Conservation (phyloP, 2,329 filamentous ascomycete species). For the Penicillium sp. region DNA sequence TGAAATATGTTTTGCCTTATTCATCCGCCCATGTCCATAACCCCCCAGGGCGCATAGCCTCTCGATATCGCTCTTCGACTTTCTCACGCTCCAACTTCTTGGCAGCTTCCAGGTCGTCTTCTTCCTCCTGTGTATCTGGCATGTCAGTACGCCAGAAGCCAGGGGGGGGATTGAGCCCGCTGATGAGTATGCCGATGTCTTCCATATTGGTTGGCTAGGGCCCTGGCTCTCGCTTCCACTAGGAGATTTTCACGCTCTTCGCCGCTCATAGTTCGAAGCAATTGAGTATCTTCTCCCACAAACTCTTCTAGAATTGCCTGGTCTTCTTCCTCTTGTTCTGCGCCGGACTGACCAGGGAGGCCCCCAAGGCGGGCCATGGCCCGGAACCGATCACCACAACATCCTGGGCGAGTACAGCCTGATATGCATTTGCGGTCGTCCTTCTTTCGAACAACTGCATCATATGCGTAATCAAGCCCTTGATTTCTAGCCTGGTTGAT, state of each 20-base stretch:
- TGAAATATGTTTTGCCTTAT: slow-evolving; percentile 31
- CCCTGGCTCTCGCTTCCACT: slow-evolving; percentile 70
- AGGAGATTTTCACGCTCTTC: slow-evolving; percentile 66
- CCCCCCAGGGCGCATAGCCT: slow-evolving; percentile 75
- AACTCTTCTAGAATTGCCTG: slow-evolving; percentile 51
- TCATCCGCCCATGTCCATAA: slow-evolving; percentile 83
- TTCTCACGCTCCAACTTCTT: slow-evolving; percentile 61
- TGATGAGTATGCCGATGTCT: slow-evolving; percentile 74
- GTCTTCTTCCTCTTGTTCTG: slow-evolving; percentile 22
- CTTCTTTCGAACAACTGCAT: slow-evolving; percentile 69
- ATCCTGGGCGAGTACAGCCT: slow-evolving; percentile 71
- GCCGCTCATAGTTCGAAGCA: slow-evolving; percentile 50
- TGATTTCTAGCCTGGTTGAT: slow-evolving; percentile 72
- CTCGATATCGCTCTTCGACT: slow-evolving; percentile 71
- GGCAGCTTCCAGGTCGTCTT: slow-evolving; percentile 64
- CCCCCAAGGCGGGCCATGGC: slow-evolving; percentile 55
- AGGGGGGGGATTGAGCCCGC: slow-evolving; percentile 68
- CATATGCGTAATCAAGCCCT: slow-evolving; percentile 69
- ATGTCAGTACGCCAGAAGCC: slow-evolving; percentile 92
- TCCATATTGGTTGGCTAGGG: slow-evolving; percentile 71
- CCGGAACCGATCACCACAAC: slow-evolving; percentile 71
- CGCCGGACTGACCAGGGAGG: slow-evolving; percentile 25
- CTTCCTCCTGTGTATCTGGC: slow-evolving; percentile 77
- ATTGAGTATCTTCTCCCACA: slow-evolving; percentile 45
- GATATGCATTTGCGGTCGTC: slow-evolving; percentile 67